Evolutionary conservation across 192 early-diverging fungal genomes (phyloP), one percentile per base, ranked within the genome.

Genomic region (Coemansia guatemalensis): DNA sequence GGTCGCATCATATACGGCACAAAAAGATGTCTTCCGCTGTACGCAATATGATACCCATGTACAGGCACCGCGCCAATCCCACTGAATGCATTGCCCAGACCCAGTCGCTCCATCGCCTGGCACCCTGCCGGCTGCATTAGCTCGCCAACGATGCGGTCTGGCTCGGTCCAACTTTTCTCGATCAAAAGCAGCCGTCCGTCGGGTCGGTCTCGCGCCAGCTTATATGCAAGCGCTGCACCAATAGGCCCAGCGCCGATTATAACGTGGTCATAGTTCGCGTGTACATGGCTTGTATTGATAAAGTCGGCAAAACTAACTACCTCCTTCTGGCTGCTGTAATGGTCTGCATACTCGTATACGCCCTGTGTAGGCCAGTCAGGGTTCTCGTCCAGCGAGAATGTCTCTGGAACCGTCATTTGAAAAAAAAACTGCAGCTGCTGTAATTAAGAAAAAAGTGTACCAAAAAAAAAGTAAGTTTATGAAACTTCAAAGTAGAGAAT

Each of bases 141-240:
- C 74, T 99, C 97, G 27, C 97, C 97, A 22, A 99, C 97, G 63
- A 99, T 97, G 48, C 97, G 90, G 79, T 99, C 95, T 2, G 97
- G 97, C 71, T 97, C 92, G 61, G 53, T 83, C 85, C 94, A 87
- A 73, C 93, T 95, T 62, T 95, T 84, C 69, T 99, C 97, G 60
- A 85, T 58, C 21, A 61, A 12, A 5, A 79, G 53, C 47, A 82
- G 60, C 22, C 81, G 84, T 73, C 49, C 90, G 60, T 11, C 89
- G 54, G 91, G 86, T 22, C 88, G 87, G 58, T 91, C 84, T 30
- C 63, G 68, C 6, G 87, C 93, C 55, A 99, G 87, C 7, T 89
- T 82, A 47, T 80, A 79, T 2, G 97, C 97, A 26, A 90, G 85
- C 1, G 95, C 91, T 53, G 86, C 87, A n/a, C 97, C 97, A 3